phyloP scores from a whole-genome alignment of 2,329 filamentous ascomycete genomes.

The Scytalidium lignicola region DNA sequence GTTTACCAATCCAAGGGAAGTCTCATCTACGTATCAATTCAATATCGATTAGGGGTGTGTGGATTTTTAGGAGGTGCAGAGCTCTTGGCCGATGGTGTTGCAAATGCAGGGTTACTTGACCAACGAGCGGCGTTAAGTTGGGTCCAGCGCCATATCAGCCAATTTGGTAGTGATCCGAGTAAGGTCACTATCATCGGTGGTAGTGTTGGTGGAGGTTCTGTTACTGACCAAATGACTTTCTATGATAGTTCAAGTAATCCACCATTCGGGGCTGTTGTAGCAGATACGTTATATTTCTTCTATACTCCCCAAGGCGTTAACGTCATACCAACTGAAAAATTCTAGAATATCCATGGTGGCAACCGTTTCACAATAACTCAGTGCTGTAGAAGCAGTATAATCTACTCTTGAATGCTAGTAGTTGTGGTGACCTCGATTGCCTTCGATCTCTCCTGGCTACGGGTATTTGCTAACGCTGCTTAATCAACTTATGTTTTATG shows the following conservation, averaged over 20 bases:
- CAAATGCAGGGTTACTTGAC: conserved; percentile 3
- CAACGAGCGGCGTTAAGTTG: conserved; percentile 10
- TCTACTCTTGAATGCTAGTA: background rate
- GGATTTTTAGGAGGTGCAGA: conserved; percentile 3
- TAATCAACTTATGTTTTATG: background rate
- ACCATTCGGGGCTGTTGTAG: conserved; percentile 1
- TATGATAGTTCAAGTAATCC: background rate
- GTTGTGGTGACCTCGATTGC: background rate
- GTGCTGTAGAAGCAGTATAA: conserved; percentile 1
- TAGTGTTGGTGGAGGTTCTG: conserved; percentile 13
- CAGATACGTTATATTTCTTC: background rate
- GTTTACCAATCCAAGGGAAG: background rate
- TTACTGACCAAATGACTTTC: background rate
- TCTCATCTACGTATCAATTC: background rate
- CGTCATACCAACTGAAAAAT: background rate
- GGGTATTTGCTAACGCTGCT: background rate
- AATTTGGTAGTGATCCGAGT: conserved; percentile 24
- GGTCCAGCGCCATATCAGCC: conserved; percentile 21
- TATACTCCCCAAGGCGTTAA: background rate
- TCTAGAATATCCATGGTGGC: conserved; percentile 7
- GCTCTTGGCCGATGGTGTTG: background rate
- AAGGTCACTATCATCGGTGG: conserved; percentile 33
- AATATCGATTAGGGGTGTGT: conserved; percentile 3
- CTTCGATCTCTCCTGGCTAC: background rate
- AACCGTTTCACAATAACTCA: conserved; percentile 3